Evolutionary conservation across 2,329 filamentous ascomycete genomes (phyloP).

Genomic region (Fusarium haematococcum): DNA sequence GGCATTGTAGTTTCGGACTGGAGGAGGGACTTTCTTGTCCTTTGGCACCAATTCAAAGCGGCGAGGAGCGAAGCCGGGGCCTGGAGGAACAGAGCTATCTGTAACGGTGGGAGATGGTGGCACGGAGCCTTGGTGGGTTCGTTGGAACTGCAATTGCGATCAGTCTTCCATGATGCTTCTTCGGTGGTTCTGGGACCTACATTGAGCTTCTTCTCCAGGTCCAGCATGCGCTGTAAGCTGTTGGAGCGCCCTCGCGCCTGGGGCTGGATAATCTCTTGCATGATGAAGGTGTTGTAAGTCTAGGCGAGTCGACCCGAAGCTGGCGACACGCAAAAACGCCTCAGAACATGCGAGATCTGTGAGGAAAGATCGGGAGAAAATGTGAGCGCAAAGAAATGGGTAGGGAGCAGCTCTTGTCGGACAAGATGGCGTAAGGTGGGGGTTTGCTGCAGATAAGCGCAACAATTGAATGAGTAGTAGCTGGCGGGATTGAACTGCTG

Average conservation of each 20-base stretch:
- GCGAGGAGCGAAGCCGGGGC: slow-evolving; percentile 35
- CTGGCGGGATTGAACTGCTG: slow-evolving; percentile 1
- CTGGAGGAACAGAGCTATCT: slow-evolving; percentile 36
- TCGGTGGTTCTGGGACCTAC: slow-evolving; percentile 52
- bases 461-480: slow-evolving; percentile 3
- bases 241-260: slow-evolving; percentile 49
- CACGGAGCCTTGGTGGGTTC: slow-evolving; percentile 30
- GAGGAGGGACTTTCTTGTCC: slow-evolving; percentile 38
- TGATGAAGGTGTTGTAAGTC: slow-evolving; percentile 13
- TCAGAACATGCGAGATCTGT: slow-evolving; percentile 28
- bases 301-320: slow-evolving; percentile 26
- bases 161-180: not conserved
- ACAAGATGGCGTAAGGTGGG: slow-evolving; percentile 24
- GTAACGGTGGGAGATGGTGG: slow-evolving; percentile 32
- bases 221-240: slow-evolving; percentile 69
- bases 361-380: slow-evolving; percentile 20
- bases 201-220: slow-evolving; percentile 69
- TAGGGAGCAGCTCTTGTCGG: slow-evolving; percentile 13
- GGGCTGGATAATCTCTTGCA: slow-evolving; percentile 30
- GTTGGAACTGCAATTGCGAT: slow-evolving; percentile 26
- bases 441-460: slow-evolving; percentile 36
- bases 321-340: slow-evolving; percentile 17
- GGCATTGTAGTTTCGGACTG: slow-evolving; percentile 41
- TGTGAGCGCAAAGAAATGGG: not conserved
- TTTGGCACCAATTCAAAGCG: slow-evolving; percentile 44